Base-by-base conservation (phyloP, 805 yeast genomes). In the Candida chilensis region DNA sequence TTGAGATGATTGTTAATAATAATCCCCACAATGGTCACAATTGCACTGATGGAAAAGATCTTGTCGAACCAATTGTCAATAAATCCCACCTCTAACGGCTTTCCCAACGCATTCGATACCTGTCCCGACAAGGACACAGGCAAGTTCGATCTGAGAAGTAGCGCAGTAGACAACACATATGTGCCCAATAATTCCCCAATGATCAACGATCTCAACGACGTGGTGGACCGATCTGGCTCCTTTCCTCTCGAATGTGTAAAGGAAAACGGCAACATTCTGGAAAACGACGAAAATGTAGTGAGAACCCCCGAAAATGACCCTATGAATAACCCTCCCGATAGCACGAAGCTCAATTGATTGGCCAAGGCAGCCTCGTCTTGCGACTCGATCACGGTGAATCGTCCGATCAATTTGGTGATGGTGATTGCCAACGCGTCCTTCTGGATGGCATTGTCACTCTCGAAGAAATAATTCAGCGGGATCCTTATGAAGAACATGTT, bases 61-160 rank as follows among this genome's bases (percentile, higher is more conserved):
- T 65, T 56, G 38, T 70, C 75, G 37, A 68, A 71, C 72, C 73
- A 67, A 14, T 48, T 46, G 35, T 70, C 75, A 14, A 71, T 59
- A 39, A 67, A 68, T 16, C 53, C 57, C n/a, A 62, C 61, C 38
- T 65, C 67, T 20, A 35, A 39, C 29, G 38, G 53, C 27, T 40
- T 45, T 14, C 45, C 39, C 21, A 41, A 31, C 17, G 63, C 53
- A 36, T 52, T 38, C 36, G 63, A 52, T 29, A 66, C 48, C 37
- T 59, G 67, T 18, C 50, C 48, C 4, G 69, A 60, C 5, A 67
- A 44, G 27, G 64, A 59, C 5, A 56, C 45, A 0, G 77, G 74
- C 27, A 72, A 45, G 34, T 66, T 65, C 4, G 73, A 55, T 27
- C 74, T 50, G 28, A 72, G 54, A 34, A 72, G 44, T 17, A 71